phyloP scores from a whole-genome alignment of 2,329 filamentous ascomycete genomes.

The Neonectria neomacrospora region DNA sequence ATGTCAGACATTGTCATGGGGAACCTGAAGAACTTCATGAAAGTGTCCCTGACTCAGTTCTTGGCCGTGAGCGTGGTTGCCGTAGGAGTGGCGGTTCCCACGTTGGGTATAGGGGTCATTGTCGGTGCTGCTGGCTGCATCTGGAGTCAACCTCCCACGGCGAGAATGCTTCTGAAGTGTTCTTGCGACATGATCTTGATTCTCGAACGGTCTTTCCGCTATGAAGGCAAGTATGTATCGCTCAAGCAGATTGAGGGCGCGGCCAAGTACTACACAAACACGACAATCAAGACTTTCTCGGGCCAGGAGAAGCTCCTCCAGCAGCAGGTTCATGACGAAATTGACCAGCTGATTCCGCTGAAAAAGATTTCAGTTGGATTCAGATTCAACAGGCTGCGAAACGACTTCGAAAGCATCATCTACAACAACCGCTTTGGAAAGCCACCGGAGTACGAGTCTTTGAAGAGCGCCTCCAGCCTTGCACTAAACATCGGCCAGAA shows the following conservation, averaged over 20 bases:
- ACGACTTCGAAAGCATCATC: slow-evolving; percentile 32
- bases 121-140: slow-evolving; percentile 35
- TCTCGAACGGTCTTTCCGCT: slow-evolving; percentile 38
- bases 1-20: slow-evolving; percentile 41
- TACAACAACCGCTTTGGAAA: slow-evolving; percentile 38
- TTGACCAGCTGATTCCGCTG: slow-evolving; percentile 38
- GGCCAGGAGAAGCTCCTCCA: slow-evolving; percentile 38
- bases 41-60: slow-evolving; percentile 40
- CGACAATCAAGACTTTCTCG: slow-evolving; percentile 34
- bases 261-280: slow-evolving; percentile 38
- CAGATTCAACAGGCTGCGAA: slow-evolving; percentile 41
- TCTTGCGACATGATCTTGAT: slow-evolving; percentile 44
- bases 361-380: slow-evolving; percentile 38
- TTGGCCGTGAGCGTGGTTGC: slow-evolving; percentile 26
- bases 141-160: slow-evolving; percentile 34
- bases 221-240: slow-evolving; percentile 42
- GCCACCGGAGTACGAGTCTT: slow-evolving; percentile 24
- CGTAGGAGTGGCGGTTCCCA: slow-evolving; percentile 35
- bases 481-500: slow-evolving; percentile 5
- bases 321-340: slow-evolving; percentile 41
- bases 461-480: slow-evolving; percentile 31
- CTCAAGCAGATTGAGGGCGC: slow-evolving; percentile 43
- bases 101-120: slow-evolving; percentile 35
- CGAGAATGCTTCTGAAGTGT: slow-evolving; percentile 42
- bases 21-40: slow-evolving; percentile 36